Base-by-base conservation (phyloP, 2,329 filamentous ascomycete species). In the Metarhizium guizhouense region DNA sequence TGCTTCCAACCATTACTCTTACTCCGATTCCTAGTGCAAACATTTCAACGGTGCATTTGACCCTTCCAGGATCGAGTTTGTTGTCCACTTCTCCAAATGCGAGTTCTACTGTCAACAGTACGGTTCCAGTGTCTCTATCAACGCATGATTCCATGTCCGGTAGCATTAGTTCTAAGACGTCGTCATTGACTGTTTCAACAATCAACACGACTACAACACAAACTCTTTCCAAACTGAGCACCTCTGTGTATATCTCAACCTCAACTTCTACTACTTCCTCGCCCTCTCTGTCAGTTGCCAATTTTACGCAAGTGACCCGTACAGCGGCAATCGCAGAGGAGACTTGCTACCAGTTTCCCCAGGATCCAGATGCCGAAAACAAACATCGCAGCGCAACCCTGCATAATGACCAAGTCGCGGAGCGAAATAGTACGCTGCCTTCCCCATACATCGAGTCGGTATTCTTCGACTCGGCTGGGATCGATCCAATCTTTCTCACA, bases 401-500 rank as follows among this genome's bases (percentile, higher is more conserved):
- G n/a, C 66, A 67, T 48, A 72, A 69, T 47, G 60, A 62, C 14
- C 64, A 64, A 6, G 56, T 67, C 6, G 65, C 58, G 10, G 66
- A 68, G 50, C 57, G 58, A 2, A 70, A 71, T 34, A 57, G 62
- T 16, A 63, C 66, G 0, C 66, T 72, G 6, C 68, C 70, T 1
- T 63, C 65, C 25, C 70, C 71, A 0, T 73, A 70, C 49, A 66
- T 74, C 3, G 69, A 73, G 51, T 68, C 71, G 0, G 63, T 74
- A 25, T 64, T 67, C 47, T 68, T 73, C 50, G 64, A 68, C 25
- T 60, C 59, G 3, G 62, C 67, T 16, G 68, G 66, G 1, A 54
- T 71, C 2, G 59, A 65, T 3, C 69, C 71, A 0, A 51, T 72
- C 2, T 72, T 67, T 47, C 52, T 73, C 13, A 68, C 69, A 0